Evolutionary conservation across 495 filamentous ascomycete species (phyloP), one percentile per base, ranked within the genome.

Genomic region (Mycothermus thermophilus): DNA sequence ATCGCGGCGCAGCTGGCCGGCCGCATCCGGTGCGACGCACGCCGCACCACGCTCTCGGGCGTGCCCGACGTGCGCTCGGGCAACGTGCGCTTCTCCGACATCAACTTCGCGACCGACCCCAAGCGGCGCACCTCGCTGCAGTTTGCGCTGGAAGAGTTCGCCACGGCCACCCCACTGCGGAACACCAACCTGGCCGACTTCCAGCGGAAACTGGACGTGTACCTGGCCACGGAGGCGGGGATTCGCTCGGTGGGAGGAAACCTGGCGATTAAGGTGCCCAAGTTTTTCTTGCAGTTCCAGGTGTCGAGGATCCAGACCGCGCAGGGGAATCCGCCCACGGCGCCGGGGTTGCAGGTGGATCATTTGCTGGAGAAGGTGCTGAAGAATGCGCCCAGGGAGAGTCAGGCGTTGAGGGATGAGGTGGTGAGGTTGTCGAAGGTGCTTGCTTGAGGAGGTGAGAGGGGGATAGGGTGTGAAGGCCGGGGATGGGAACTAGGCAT

Each of bases 281-380:
- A 67, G 48, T 69, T 69, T 56, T 66, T 66, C 44, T 45, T 66
- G 5, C 42, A 58, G 44, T 56, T 66, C 37, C 63, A 66, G 48
- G 53, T 66, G 23, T 61, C 60, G 28, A 50, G 65, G 1, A 69
- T 69, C 41, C 50, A 60, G 45, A 67, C 63, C 0, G 65, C 63
- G 0, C 63, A 67, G 48, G 64, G 64, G 0, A 62, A 59, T 30
- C 50, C 58, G 17, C 63, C 61, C 0, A 51, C 52, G 0, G 63
- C 52, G 10, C 43, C 65, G 0, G 58, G 57, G 6, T 45, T 54
- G 13, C 60, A 63, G 40, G 60, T 67, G 1, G 54, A 66, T 31
- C 63, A 66, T 32, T 41, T 66, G 31, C 35, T 54, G 5, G 61
- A 60, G 22, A 67, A 69, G 58, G 62, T 69, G 10, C 41, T 58